Conservation (phyloP, 2,329 filamentous ascomycete genomes). For the Ophiostoma tasmaniense region DNA sequence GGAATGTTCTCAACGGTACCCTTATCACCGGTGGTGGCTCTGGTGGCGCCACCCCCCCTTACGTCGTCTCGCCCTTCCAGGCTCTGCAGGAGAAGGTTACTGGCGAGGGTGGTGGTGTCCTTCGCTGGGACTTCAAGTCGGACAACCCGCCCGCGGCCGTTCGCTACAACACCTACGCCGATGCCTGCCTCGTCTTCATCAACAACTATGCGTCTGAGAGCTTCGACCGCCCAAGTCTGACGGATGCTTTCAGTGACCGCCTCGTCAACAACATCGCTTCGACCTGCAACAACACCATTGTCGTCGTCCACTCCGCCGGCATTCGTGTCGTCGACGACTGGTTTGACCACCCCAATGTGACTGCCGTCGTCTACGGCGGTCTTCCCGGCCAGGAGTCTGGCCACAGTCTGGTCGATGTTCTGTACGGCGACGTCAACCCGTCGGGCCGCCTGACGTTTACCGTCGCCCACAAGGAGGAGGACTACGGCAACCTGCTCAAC, state of each 20-base stretch:
- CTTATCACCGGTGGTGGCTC: slow-evolving; percentile 45
- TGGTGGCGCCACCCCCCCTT: slow-evolving; percentile 41
- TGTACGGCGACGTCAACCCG: slow-evolving; percentile 38
- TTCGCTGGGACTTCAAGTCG: slow-evolving; percentile 48
- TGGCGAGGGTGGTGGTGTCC: slow-evolving; percentile 46
- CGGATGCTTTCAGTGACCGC: slow-evolving; percentile 58
- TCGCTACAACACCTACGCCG: slow-evolving; percentile 33
- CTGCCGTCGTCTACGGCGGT: slow-evolving; percentile 42
- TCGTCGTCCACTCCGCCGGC: slow-evolving; percentile 54
- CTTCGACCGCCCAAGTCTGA: slow-evolving; percentile 56
- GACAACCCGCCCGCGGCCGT: slow-evolving; percentile 31
- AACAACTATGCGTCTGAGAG: slow-evolving; percentile 72
- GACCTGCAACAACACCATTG: slow-evolving; percentile 48
- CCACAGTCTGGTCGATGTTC: slow-evolving; percentile 33
- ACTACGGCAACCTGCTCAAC: slow-evolving; percentile 30
- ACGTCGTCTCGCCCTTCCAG: slow-evolving; percentile 42
- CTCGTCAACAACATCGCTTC: slow-evolving; percentile 48
- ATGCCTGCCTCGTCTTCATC: slow-evolving; percentile 59
- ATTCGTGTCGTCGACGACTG: slow-evolving; percentile 41
- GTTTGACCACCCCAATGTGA: slow-evolving; percentile 44
- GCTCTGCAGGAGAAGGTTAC: slow-evolving; percentile 47
- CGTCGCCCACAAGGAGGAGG: slow-evolving; percentile 33
- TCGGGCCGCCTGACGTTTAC: slow-evolving; percentile 40
- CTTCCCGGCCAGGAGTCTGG: slow-evolving; percentile 46
- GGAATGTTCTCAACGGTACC: slow-evolving; percentile 45